Percentiles rank a stretch among this genome's conserved stretches.
Evolutionary conservation across 106 monocot species (phyloP).

Genomic region (Hemerocallis citrina): DNA sequence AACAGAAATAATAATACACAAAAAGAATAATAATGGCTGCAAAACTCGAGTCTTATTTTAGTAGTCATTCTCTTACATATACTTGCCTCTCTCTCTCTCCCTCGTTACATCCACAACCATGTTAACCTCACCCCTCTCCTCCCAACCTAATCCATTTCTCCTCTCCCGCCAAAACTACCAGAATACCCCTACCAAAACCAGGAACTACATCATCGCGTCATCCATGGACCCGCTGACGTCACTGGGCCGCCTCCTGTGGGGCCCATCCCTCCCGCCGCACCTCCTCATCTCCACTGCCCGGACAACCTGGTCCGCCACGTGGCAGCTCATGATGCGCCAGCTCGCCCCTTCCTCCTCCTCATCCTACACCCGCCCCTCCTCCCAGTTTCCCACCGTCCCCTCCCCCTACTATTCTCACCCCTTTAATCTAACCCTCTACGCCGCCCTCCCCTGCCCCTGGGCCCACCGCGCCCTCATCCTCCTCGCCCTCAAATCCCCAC

Average conservation of each 20-base stretch:
- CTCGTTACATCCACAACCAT: too few species aligned
- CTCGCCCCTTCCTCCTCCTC: constrained; percentile 70
- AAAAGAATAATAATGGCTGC: too few species aligned
- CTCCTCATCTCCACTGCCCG: constrained; percentile 68
- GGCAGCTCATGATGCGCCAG: constrained; percentile 98
- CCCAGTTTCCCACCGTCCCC: constrained; percentile 52
- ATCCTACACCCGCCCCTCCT: constrained; percentile 65
- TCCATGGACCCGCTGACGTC: constrained; percentile 50
- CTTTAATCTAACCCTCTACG: constrained; percentile 60
- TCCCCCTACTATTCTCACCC: background rate
- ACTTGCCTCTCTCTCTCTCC: background rate
- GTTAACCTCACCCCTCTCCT: background rate
- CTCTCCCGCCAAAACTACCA: background rate
- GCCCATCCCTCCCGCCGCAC: constrained; percentile 67
- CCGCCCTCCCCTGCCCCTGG: constrained; percentile 86
- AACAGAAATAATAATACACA: too few species aligned
- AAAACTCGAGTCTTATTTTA: too few species aligned
- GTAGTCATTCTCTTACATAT: too few species aligned
- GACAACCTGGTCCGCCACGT: constrained; percentile 65
- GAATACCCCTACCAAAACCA: background rate
- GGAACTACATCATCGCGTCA: background rate
- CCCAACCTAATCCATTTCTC: background rate
- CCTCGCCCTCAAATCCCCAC: constrained; percentile 52
- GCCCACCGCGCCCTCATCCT: constrained; percentile 82
- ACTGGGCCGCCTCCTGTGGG: constrained; percentile 74